phyloP scores from a whole-genome alignment of 164 flowering plant genomes.

The Cinnamomum micranthum region DNA sequence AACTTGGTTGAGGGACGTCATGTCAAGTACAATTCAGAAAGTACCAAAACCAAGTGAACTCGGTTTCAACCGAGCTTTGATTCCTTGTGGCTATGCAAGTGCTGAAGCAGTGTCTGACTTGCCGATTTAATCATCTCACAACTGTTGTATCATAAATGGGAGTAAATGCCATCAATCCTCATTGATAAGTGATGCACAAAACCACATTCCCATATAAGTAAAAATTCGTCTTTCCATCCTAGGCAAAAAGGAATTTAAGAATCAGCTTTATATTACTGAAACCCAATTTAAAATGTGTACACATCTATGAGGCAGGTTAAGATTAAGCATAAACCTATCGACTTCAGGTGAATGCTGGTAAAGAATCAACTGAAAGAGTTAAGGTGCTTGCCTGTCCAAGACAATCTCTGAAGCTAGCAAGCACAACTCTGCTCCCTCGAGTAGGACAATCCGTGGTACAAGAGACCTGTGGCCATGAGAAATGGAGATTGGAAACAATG shows the following conservation, averaged over 20 bases:
- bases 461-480: constrained; percentile 59
- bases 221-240: not conserved
- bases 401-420: constrained; percentile 37
- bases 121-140: too few species aligned
- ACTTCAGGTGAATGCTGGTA: not conserved
- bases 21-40: too few species aligned
- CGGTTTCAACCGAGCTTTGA: too few species aligned
- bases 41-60: too few species aligned
- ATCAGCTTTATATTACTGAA: not conserved
- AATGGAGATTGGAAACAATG: constrained; percentile 42
- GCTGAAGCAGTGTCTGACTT: too few species aligned
- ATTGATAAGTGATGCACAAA: not conserved
- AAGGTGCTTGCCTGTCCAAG: constrained; percentile 30
- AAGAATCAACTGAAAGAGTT: constrained; percentile 1
- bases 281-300: not conserved
- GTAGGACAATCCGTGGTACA: constrained; percentile 23
- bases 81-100: too few species aligned
- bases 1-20: too few species aligned
- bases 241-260: not conserved
- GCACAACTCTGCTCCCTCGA: constrained; percentile 37
- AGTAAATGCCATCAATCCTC: too few species aligned
- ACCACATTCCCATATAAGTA: not conserved
- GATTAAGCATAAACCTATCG: not conserved
- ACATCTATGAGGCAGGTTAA: not conserved
- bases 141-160: too few species aligned